Base-by-base conservation (phyloP, 2,329 filamentous ascomycete genomes). In the Hypocrella siamensis region DNA sequence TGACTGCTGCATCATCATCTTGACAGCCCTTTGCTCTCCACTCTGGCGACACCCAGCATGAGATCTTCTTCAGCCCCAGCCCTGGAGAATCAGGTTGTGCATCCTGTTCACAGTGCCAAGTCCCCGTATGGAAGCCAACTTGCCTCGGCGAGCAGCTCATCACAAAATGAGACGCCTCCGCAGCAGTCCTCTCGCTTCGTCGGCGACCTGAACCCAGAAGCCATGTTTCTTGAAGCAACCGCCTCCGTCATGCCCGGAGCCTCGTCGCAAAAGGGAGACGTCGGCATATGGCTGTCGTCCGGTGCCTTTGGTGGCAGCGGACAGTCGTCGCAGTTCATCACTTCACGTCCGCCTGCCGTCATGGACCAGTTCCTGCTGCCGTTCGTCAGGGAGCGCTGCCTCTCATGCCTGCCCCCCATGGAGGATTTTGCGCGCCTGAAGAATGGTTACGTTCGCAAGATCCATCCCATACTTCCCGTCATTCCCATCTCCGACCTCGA, bases 141-240 rank as follows among this genome's bases (percentile, higher is more conserved):
- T 18, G 18, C 18, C 11, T 7, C 31, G 21, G 11, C 17, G 5
- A 30, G 18, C 18, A 25, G 9, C 11, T 28, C 26, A 7, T 12
- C 31, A 8, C 31, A 22, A 16, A 26, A n/a, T 14, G 26, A 32
- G 27, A 10, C 21, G 3, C 32, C 26, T 30, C 28, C 30, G 18
- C 35, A 35, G 8, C 45, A 46, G 25, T 51, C 53, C 1, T 56
- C 54, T 2, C 63, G 69, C 6, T 74, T 72, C 33, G 62, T 74
- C 24, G 67, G 69, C 14, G 69, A 74, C 41, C 42, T 72, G 18
- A 75, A 70, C 39, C 70, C 70, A 2, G 70, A 74, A 44, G 64
- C 64, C 35, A 65, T 74, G 45, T 69, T 75, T 34, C 56, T 70
- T 40, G 65, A 71, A 40, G 67, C 65, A 2, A 65, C 65, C 3